phyloP scores from a whole-genome alignment of 306 rosid species.

The Gillenia trifoliata region DNA sequence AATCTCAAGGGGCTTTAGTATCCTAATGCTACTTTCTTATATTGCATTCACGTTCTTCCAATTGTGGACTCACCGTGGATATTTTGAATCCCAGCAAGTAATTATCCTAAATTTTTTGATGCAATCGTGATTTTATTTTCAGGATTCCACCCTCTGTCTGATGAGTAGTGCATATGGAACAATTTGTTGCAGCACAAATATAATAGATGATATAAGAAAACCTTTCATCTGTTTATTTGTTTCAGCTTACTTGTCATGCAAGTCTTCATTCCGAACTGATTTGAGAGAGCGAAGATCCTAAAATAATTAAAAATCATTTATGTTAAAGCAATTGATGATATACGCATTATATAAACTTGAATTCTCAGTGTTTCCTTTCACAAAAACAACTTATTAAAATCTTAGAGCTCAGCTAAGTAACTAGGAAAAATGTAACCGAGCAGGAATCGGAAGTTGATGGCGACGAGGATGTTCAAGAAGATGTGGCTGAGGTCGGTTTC shows the following conservation, averaged over 20 bases:
- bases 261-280: background rate
- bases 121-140: background rate
- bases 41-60: slow-evolving; percentile 61
- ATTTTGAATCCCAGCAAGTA: slow-evolving; percentile 72
- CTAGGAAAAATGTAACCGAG: background rate
- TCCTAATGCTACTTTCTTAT: slow-evolving; percentile 68
- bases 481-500: slow-evolving; percentile 57
- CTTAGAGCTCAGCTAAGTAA: background rate
- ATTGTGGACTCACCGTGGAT: slow-evolving; percentile 60
- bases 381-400: background rate
- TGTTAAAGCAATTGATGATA: background rate
- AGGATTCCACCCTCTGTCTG: background rate
- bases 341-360: background rate
- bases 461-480: slow-evolving; percentile 32
- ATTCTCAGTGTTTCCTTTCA: background rate
- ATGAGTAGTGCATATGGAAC: background rate
- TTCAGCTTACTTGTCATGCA: background rate
- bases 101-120: background rate
- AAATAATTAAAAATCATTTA: background rate
- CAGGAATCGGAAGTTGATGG: slow-evolving; percentile 39
- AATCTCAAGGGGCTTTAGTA: slow-evolving; percentile 65
- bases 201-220: background rate
- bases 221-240: background rate
- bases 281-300: background rate
- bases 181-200: too few relatives aligned